A percentile compares a stretch with the other conserved stretches of the same genome.
phyloP scores from a whole-genome alignment of 176 grass and related monocot genomes.

The Panicum miliaceum region DNA sequence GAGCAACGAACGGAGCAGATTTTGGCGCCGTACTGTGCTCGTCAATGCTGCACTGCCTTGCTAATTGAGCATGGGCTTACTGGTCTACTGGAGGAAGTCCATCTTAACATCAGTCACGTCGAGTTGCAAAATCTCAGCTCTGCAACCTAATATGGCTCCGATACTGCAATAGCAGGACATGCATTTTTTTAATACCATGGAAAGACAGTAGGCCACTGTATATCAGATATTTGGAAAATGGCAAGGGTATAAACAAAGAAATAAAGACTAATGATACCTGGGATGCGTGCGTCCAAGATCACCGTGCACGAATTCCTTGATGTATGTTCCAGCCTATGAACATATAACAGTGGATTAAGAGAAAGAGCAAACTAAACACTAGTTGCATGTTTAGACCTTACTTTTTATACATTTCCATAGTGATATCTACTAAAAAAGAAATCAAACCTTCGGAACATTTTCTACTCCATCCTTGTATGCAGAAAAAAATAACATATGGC shows the following conservation, averaged over 20 bases:
- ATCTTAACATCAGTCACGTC: constrained; percentile 96
- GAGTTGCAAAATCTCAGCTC: constrained; percentile 87
- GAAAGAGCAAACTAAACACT: not conserved
- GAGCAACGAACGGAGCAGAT: not conserved
- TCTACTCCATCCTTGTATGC: not conserved
- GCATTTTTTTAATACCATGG: not conserved
- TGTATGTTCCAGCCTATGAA: constrained; percentile 93
- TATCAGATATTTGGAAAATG: not conserved
- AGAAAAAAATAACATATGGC: constrained; percentile 34
- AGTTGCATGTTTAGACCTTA: not conserved
- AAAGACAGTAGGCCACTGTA: not conserved
- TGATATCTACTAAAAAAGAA: not conserved
- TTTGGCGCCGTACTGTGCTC: not conserved
- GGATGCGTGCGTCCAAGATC: constrained; percentile 96
- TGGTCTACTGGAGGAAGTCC: constrained; percentile 58
- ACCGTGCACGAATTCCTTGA: constrained; percentile 93
- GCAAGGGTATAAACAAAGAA: not conserved
- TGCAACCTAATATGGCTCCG: constrained; percentile 70
- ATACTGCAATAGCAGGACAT: constrained; percentile 57
- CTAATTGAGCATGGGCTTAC: not conserved
- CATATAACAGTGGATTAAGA: constrained; percentile 22
- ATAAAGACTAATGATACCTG: constrained; percentile 52
- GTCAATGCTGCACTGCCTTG: not conserved
- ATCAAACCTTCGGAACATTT: not conserved
- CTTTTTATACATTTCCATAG: not conserved